Base-by-base conservation (phyloP, 345 rosid species). In the Noccaea caerulescens region DNA sequence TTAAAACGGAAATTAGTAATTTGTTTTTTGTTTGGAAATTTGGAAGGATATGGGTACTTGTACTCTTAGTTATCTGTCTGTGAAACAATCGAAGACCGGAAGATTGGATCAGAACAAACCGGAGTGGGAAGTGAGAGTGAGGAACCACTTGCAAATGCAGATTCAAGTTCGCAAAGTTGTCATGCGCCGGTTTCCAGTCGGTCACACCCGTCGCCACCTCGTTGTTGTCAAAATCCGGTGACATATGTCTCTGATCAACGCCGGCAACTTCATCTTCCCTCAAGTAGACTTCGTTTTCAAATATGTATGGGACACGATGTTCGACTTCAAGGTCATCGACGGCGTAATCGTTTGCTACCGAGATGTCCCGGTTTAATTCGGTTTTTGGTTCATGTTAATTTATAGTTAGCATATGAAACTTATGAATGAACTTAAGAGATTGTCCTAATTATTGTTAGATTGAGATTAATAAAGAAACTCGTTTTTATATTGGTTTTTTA, bases 111-210 rank as follows among this genome's bases (percentile, higher is more conserved):
- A 72, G 54, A 54, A 63, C 63, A 72, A 72, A 53, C 58, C 76
- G 6, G 55, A 72, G 46, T 72, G 76, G 69, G 62, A 41, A 63
- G 76, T 72, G 63, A 72, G 18, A 50, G 54, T 61, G 23, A 51
- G 1, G 10, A 54, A 72, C 55, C 54, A n/a, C 56, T n/a, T 72
- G 76, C 5, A 18, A 2, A 1, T 72, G 76, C 50, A 55, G 13
- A 7, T 43, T 64, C 14, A 33, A 37, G 8, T 6, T 36, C 34
- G 2, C 7, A 55, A 25, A 25, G 34, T 14, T 72, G 34, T 37
- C 10, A 5, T 72, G 76, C 56, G 58, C 6, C 8, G 71, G 76
- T 36, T 64, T 72, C 20, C 6, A 56, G 4, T 72, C 76, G 10
- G 41, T 72, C 23, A 45, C 58, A 56, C 71, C 58, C 11, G 11